Conservation (phyloP, 306 rosid genomes). For the Coriaria nepalensis region DNA sequence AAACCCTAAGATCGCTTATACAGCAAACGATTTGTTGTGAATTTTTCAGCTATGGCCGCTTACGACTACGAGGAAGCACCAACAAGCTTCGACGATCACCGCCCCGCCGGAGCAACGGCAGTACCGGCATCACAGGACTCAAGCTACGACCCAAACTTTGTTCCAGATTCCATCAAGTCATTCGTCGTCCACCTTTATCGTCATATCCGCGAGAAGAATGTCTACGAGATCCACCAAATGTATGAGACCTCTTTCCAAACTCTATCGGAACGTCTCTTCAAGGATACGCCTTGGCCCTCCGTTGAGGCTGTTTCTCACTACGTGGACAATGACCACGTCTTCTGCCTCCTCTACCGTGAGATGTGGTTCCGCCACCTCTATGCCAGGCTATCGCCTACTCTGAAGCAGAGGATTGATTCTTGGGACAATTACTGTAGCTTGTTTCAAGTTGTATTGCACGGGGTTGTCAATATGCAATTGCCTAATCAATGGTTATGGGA, state of each 20-base stretch:
- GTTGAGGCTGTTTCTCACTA: conserved; percentile 74
- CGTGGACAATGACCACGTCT: conserved; percentile 91
- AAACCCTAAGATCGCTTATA: conserved; percentile 16
- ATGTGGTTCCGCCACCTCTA: conserved; percentile 99
- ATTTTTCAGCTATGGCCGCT: conserved; percentile 31
- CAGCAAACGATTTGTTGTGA: neutral
- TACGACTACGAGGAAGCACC: conserved; percentile 46
- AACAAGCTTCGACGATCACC: conserved; percentile 30
- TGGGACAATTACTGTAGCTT: conserved; percentile 93
- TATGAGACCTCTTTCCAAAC: conserved; percentile 75
- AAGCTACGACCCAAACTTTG: conserved; percentile 84
- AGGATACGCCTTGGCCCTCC: conserved; percentile 94
- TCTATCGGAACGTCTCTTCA: conserved; percentile 79
- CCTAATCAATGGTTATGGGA: conserved; percentile 99
- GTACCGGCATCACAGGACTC: conserved; percentile 30
- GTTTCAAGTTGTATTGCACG: conserved; percentile 87
- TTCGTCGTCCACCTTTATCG: conserved; percentile 90
- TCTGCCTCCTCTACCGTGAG: conserved; percentile 87
- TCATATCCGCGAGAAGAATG: conserved; percentile 90
- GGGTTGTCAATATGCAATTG: conserved; percentile 89
- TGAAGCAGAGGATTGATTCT: conserved; percentile 82
- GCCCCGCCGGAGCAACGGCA: conserved; percentile 13
- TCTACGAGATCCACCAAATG: conserved; percentile 93
- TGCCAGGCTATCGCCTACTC: conserved; percentile 76
- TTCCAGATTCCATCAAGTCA: conserved; percentile 70